A percentile compares a stretch with the other conserved stretches of the same genome.
Evolutionary conservation across 768 basidiomycete species (phyloP).

Genomic region (Atractiella rhizophila): DNA sequence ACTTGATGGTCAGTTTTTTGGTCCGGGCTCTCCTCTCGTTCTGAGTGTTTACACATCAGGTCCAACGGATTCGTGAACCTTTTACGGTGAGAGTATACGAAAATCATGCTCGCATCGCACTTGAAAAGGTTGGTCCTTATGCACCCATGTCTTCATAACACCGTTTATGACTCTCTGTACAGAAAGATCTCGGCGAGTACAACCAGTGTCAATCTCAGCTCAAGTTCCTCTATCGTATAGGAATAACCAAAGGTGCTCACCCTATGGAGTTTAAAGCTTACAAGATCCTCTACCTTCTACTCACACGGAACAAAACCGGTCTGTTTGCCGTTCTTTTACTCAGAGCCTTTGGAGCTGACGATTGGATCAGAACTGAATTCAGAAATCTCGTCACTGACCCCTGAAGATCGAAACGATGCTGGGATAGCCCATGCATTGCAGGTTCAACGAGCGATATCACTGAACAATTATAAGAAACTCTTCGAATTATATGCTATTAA

Average conservation of each 20-base stretch:
- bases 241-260: constrained; percentile 70
- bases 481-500: constrained; percentile 48
- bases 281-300: constrained; percentile 80
- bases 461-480: constrained; percentile 79
- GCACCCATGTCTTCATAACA: neutral
- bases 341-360: neutral
- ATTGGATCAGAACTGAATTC: constrained; percentile 55
- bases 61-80: constrained; percentile 94
- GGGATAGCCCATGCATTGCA: constrained; percentile 69
- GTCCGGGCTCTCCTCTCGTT: neutral
- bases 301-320: constrained; percentile 86
- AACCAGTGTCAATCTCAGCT: constrained; percentile 89
- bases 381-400: constrained; percentile 90
- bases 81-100: constrained; percentile 95
- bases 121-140: constrained; percentile 44
- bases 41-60: constrained; percentile 29
- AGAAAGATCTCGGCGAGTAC: constrained; percentile 97
- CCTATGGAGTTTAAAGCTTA: constrained; percentile 93
- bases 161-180: constrained; percentile 4
- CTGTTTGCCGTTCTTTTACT: constrained; percentile 17
- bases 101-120: constrained; percentile 87
- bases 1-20: constrained; percentile 55
- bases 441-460: constrained; percentile 67
- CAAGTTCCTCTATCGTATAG: constrained; percentile 70
- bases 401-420: constrained; percentile 53